Evolutionary conservation across 306 rosid species (phyloP).

Genomic region (Inga laurina): DNA sequence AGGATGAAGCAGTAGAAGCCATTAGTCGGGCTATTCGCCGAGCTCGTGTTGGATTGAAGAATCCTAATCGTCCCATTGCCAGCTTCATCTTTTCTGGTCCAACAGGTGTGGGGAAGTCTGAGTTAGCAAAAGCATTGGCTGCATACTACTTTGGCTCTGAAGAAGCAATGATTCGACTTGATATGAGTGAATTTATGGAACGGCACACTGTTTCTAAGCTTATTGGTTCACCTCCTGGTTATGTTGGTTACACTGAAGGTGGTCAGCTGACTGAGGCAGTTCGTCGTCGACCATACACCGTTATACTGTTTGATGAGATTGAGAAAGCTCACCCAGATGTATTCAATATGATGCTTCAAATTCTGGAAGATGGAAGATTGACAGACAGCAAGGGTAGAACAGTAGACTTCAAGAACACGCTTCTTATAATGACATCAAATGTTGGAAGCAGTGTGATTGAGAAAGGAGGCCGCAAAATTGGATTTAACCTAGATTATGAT

Average conservation of each 20-base stretch:
- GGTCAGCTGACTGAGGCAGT: constrained; percentile 98
- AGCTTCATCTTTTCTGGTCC: constrained; percentile 98
- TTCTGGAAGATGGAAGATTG: constrained; percentile 91
- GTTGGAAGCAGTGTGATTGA: constrained; percentile 97
- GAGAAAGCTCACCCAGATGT: constrained; percentile 99
- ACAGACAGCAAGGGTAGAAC: constrained; percentile 97
- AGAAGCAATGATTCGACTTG: constrained; percentile 97
- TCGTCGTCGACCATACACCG: constrained; percentile 93
- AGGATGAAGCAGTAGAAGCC: constrained; percentile 94
- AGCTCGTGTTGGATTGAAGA: constrained; percentile 94
- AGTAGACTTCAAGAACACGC: constrained; percentile 95
- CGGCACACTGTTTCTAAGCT: constrained; percentile 95
- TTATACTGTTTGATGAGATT: constrained; percentile 90
- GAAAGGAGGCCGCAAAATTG: constrained; percentile 90
- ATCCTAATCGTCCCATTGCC: constrained; percentile 94
- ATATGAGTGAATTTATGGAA: constrained; percentile 98
- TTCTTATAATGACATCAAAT: constrained; percentile 92
- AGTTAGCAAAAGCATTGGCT: constrained; percentile 89
- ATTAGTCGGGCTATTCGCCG: constrained; percentile 93
- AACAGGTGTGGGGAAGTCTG: constrained; percentile 98
- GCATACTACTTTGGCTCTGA: constrained; percentile 94
- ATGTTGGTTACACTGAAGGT: constrained; percentile 95
- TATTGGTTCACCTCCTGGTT: constrained; percentile 97
- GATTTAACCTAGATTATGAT: constrained; percentile 87
- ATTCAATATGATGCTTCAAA: constrained; percentile 98